These are phyloP conservation scores for Coriolopsis trogii DNA, from an alignment of 1,284 basidiomycete genomes.

Conservation along the genomic window DNA sequence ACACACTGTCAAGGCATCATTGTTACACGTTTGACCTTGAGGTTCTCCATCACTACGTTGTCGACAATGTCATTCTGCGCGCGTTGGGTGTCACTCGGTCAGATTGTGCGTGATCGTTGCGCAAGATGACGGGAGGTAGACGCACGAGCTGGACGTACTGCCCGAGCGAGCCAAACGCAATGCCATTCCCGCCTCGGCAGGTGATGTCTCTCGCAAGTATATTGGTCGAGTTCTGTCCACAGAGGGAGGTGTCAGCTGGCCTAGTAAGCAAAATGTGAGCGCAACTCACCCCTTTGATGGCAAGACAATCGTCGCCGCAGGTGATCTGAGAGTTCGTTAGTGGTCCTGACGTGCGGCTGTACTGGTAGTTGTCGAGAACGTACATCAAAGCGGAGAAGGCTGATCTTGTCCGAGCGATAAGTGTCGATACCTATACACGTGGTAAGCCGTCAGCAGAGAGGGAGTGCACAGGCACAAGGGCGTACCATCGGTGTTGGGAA, in stretches of 20 bases:
- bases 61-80: constrained; percentile 54
- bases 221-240: constrained; percentile 55
- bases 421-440: constrained; percentile 56
- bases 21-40: no score
- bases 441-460: neutral
- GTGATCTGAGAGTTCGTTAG: constrained; percentile 40
- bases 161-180: constrained; percentile 65
- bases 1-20: no score
- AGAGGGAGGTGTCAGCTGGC: neutral
- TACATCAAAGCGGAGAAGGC: constrained; percentile 56
- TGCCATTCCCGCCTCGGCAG: constrained; percentile 65
- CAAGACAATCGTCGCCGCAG: constrained; percentile 66
- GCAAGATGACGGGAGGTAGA: no score
- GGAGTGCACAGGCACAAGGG: neutral
- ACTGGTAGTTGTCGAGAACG: neutral
- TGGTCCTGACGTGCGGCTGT: neutral
- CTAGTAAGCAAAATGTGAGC: neutral
- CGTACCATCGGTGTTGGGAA: constrained; percentile 66
- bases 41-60: constrained; percentile 54
- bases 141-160: constrained; percentile 59
- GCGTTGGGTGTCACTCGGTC: no score
- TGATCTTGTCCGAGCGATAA: constrained; percentile 55
- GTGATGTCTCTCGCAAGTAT: constrained; percentile 52
- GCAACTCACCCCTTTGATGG: constrained; percentile 56
- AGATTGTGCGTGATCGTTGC: no score